Base-by-base conservation (phyloP, 306 rosid species). In the Lablab purpureus region DNA sequence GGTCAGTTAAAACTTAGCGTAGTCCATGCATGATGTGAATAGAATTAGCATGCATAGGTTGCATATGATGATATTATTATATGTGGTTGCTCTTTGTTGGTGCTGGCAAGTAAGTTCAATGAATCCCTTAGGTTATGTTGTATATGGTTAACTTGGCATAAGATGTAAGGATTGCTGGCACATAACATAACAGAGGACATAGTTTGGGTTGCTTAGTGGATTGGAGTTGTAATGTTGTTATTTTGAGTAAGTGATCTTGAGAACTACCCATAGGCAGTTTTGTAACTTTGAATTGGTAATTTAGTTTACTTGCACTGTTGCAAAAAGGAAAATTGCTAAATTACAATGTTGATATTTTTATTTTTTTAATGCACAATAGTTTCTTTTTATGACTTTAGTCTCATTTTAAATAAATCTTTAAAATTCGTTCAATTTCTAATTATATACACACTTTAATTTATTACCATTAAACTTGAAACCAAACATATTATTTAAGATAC, bases 1-100 rank as follows among this genome's bases (percentile, higher is more conserved):
- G 76, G 80, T 54, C 79, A 83, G 75, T 63, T 74, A 81, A 28
- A 80, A 75, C 74, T 21, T 37, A 14, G 19, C 28, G 22, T 47
- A 21, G 75, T 80, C 27, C 86, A 69, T 82, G 75, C 55, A 23
- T 58, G 10, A 59, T 21, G 28, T 74, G 59, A 49, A 27, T 32
- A 30, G 34, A 30, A 30, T 3, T 30, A 76, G 15, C 74, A 23
- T 12, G 64, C 12, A n/a, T 13, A 27, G 27, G 55, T 64, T 72
- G 64, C 3, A 22, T 43, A 15, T 21, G 17, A 15, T 43, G 59
- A 5, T 67, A n/a, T 17, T 67, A n/a, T 17, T 30, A 60, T 21
- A 3, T 43, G 1, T 7, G 30, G 49, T 30, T 71, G 41, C 56
- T 78, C 23, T 17, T 40, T 12, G 7, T 10, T 55, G 18, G 77